Base-by-base conservation (phyloP, 257 asterid genomes). In the Gentiana macrophylla region DNA sequence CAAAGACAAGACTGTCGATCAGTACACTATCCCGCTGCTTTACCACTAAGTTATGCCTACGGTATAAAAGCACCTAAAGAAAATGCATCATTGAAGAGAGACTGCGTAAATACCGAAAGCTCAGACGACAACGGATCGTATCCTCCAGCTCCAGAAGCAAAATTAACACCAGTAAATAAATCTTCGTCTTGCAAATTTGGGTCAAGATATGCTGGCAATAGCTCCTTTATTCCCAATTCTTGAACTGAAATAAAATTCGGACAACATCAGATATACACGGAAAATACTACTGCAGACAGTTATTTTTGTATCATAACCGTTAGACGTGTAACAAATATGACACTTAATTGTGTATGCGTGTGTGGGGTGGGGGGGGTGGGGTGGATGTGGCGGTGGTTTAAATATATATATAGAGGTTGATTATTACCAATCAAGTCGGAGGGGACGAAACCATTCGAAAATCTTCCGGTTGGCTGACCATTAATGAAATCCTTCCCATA, bases 121-220 rank as follows among this genome's bases (percentile, higher is more conserved):
- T 68, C 50, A 47, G 89, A 59, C 34, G 94, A 79, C 43, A 79
- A 38, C 13, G 84, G 88, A 67, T 86, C 95, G 53, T 69, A 86
- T 53, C 95, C 87, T 6, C 75, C 74, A 41, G 72, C 87, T 43
- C 87, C 95, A 35, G 90, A 77, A 38, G 94, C 94, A 63, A 83
- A 86, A 67, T 84, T 86, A 0, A 86, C 84, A 1, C 93, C 95
- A 2, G 94, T 86, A 32, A 79, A 24, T 58, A 86, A 86, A 51
- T 86, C 94, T 60, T 79, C 67, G 41, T 63, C 50, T 58, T 56
- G 61, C 62, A 80, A 65, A 57, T 74, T 68, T 41, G 79, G 81
- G 60, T 85, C 89, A 2, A 82, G 71, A 62, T 80, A 78, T 11
- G 92, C 70, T 2, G 86, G 89, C 65, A 79, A 41, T 44, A 72